A percentile compares a stretch with the other conserved stretches of the same genome.
phyloP scores from a whole-genome alignment of 169 alveolate species.

The Babesia sp. region DNA sequence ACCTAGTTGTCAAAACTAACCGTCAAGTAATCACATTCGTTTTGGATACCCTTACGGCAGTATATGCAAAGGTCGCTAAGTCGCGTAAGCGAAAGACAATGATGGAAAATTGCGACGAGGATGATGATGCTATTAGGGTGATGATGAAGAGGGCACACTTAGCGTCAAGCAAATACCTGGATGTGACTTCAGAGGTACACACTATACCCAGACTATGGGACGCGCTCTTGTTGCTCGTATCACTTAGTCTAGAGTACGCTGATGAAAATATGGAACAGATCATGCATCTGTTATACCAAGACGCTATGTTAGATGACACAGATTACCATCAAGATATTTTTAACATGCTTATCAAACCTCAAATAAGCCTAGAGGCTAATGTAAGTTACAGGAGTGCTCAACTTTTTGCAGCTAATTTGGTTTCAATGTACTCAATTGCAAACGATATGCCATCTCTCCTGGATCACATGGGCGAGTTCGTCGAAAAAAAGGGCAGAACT shows the following conservation, averaged over 20 bases:
- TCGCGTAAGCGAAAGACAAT: neutral
- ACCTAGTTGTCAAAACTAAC: neutral
- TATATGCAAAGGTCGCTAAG: neutral
- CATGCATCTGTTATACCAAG: conserved; percentile 29
- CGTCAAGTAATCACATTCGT: conserved; percentile 1
- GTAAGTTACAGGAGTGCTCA: neutral
- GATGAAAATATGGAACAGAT: conserved; percentile 30
- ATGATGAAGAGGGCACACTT: neutral
- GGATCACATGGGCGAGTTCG: conserved; percentile 30
- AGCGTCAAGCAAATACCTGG: neutral
- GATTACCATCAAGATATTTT: neutral
- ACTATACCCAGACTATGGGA: conserved; percentile 23
- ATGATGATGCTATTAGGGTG: conserved; percentile 1
- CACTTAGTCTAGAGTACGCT: conserved; percentile 34
- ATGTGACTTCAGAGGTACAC: neutral
- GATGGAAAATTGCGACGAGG: neutral
- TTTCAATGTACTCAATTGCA: conserved; percentile 32
- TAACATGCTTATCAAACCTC: conserved; percentile 9
- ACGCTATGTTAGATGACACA: neutral
- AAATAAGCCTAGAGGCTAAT: neutral
- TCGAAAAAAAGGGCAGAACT: neutral
- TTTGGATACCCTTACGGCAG: neutral
- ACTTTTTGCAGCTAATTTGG: conserved; percentile 14
- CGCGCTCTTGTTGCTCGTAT: conserved; percentile 10
- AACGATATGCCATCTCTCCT: conserved; percentile 27